Conservation (phyloP, 2,329 filamentous ascomycete species). For the Fusarium annulatum region DNA sequence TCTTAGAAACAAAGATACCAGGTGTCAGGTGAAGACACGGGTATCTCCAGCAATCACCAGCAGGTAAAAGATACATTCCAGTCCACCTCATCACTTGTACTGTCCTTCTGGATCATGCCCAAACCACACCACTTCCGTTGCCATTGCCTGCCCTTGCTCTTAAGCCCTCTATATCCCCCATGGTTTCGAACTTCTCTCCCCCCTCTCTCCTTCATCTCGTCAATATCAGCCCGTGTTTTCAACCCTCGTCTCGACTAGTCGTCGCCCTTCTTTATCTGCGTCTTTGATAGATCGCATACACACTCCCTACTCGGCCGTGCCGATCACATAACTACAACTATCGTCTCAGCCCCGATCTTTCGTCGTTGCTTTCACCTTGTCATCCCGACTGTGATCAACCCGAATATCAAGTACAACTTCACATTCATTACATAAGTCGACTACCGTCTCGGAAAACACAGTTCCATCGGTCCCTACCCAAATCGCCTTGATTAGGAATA, state of each 20-base stretch:
- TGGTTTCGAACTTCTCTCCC: conserved; percentile 30
- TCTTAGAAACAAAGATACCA: conserved; percentile 28
- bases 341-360: conserved; percentile 34
- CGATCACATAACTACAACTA: conserved; percentile 40
- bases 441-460: conserved; percentile 5
- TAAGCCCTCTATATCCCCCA: conserved; percentile 36
- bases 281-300: conserved; percentile 64
- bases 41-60: conserved; percentile 5
- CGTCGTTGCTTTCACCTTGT: conserved; percentile 28
- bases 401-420: conserved; percentile 19
- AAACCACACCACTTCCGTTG: conserved; percentile 9
- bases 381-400: conserved; percentile 35
- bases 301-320: conserved; percentile 51
- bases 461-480: conserved; percentile 1
- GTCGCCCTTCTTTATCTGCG: conserved; percentile 50
- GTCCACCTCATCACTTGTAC: conserved; percentile 8
- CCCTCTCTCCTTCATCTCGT: conserved; percentile 41
- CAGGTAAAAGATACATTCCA: conserved; percentile 10
- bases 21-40: conserved; percentile 2
- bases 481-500: conserved; percentile 1
- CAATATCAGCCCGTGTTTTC: conserved; percentile 33
- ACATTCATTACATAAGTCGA: conserved; percentile 30
- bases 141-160: conserved; percentile 19
- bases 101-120: neutral
- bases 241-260: conserved; percentile 41